Base-by-base conservation (phyloP, 306 rosid species). In the Carpinus fangiana region DNA sequence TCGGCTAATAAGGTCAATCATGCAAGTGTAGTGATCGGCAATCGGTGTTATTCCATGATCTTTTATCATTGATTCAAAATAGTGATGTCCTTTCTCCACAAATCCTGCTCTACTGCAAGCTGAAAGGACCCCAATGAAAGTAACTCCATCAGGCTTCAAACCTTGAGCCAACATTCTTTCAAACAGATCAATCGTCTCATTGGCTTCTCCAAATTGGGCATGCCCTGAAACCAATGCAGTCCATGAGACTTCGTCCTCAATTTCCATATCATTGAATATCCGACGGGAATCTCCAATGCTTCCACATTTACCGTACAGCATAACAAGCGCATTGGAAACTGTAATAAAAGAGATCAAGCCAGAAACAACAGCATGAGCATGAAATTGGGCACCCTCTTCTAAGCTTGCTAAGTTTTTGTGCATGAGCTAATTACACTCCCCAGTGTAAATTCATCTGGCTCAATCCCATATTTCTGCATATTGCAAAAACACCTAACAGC, bases 351-450 rank as follows among this genome's bases (percentile, higher is more conserved):
- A 82, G 73, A 88, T 83, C 75, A 94, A 78, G 14, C 98, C 97
- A 31, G 97, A 90, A 82, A 80, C 89, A 75, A 90, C 82, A 73
- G 98, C 97, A 54, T 79, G 92, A 16, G 84, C 88, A 87, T 90
- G 97, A 84, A 90, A 92, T 79, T 94, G 98, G 9, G 93, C 90
- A 73, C 98, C 98, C 87, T 94, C 98, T 83, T 94, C 98, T 70
- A 90, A 85, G 90, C 97, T 94, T 13, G 97, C 96, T 31, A 94
- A 93, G 88, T 94, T 94, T 54, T 94, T 54, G 93, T 97, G 70
- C 96, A 94, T 2, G 98, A 92, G 82, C 98, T 94, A 73, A 92
- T 83, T 60, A 92, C 94, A 73, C 98, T 94, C 72, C 97, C 97
- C 61, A 94, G 81, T 26, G 95, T 90, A 82, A 88, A 89, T 70